phyloP scores from a whole-genome alignment of 208 protist species.

The Leishmania mexicana region DNA sequence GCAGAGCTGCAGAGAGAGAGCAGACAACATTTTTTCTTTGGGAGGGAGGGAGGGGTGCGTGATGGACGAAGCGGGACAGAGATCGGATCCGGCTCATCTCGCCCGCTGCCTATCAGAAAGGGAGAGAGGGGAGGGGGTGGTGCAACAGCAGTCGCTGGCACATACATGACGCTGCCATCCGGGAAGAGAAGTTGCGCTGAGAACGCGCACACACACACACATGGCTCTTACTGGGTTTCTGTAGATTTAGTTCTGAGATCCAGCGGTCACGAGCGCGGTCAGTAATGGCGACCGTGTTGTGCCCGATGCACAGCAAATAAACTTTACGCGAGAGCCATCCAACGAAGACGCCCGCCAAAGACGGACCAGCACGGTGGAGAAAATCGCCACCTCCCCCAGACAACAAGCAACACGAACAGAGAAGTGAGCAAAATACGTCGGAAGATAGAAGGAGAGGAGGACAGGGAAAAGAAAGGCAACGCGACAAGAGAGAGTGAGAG shows the following conservation, averaged over 20 bases:
- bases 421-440: neutral
- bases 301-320: neutral
- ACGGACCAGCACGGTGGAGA: neutral
- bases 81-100: neutral
- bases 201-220: too few species aligned
- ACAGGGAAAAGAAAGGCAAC: neutral
- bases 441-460: neutral
- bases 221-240: neutral
- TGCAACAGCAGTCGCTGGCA: neutral
- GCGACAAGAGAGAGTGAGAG: neutral
- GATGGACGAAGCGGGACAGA: neutral
- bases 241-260: neutral
- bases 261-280: neutral
- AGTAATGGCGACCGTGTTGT: neutral
- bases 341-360: neutral
- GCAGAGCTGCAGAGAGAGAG: neutral
- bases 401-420: neutral
- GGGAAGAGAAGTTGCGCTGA: neutral
- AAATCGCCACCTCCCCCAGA: too few species aligned
- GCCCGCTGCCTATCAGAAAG: neutral
- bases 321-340: neutral
- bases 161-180: neutral
- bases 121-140: too few species aligned
- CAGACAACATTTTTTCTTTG: neutral
- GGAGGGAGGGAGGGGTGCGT: neutral